phyloP scores from a whole-genome alignment of 176 grass and related monocot genomes.

The bread wheat (Triticum aestivum) region IWGSC_CS_RefSeq_v2.1 NC_057807.1:382617464-382617963 shows the following conservation, averaged over 20 bases:
- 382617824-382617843: not conserved
- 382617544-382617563: constrained; percentile 27
- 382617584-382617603: constrained; percentile 43
- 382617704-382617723: constrained; percentile 26
- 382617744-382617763: not conserved
- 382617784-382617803: not conserved
- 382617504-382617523: constrained; percentile 28
- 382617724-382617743: not conserved
- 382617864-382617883: too few species aligned
- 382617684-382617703: constrained; percentile 58
- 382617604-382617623: constrained; percentile 43
- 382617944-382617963: too few species aligned
- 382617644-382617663: constrained; percentile 45
- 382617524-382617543: constrained; percentile 30
- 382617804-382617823: not conserved
- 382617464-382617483: constrained; percentile 38
- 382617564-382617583: constrained; percentile 37
- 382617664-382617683: constrained; percentile 58
- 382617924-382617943: too few species aligned
- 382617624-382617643: constrained; percentile 55
- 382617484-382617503: constrained; percentile 38
- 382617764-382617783: not conserved
- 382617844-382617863: too few species aligned
- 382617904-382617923: too few species aligned
- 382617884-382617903: too few species aligned